phyloP scores from a whole-genome alignment of 352 stramenopile genomes.

The Elongisporangium prolatum region DNA sequence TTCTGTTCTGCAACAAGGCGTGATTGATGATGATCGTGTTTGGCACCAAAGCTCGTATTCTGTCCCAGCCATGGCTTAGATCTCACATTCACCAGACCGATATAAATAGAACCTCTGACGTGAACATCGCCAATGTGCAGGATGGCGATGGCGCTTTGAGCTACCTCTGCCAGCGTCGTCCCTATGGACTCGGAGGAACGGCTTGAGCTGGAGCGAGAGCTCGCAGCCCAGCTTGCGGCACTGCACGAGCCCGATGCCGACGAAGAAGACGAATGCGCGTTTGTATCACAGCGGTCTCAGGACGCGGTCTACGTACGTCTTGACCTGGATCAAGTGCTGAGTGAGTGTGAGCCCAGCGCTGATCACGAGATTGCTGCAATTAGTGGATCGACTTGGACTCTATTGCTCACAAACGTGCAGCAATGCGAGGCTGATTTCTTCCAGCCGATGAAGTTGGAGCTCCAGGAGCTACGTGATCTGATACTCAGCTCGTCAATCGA shows the following conservation, averaged over 20 bases:
- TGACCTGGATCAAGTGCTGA: constrained; percentile 26
- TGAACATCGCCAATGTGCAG: neutral
- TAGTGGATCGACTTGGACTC: constrained; percentile 15
- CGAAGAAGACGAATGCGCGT: neutral
- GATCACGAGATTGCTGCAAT: neutral
- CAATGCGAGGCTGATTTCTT: constrained; percentile 40
- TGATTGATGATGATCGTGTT: no score
- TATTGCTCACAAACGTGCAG: constrained; percentile 32
- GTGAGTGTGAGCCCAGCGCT: neutral
- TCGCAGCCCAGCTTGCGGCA: constrained; percentile 29
- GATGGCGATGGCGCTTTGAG: neutral
- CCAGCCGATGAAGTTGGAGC: constrained; percentile 17
- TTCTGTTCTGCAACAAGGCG: no score
- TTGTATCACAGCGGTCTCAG: neutral
- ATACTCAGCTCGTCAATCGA: constrained; percentile 7
- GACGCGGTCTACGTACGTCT: constrained; percentile 22
- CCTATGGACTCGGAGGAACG: constrained; percentile 39
- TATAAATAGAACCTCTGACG: neutral
- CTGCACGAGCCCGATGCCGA: constrained; percentile 9
- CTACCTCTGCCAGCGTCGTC: no score
- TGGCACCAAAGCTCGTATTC: no score
- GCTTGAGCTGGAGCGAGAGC: constrained; percentile 33
- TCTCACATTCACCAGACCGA: no score
- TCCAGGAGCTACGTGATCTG: constrained; percentile 21
- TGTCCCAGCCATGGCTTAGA: no score